Base-by-base conservation (phyloP, 2,329 filamentous ascomycete genomes). In the Alternaria rosae region DNA sequence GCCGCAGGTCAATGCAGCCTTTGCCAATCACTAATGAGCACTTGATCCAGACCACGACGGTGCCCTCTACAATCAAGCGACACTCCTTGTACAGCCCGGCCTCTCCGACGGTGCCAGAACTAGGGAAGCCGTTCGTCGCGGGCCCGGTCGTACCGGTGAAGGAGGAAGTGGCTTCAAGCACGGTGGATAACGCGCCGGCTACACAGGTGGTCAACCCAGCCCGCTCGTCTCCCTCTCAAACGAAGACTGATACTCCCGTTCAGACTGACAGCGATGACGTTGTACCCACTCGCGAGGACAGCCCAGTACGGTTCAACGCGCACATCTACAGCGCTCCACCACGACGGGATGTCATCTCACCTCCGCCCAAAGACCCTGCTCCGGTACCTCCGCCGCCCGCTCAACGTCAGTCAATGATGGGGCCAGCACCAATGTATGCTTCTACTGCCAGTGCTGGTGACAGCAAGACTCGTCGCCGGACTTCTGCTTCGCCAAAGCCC, bases 1-100 rank as follows among this genome's bases (percentile, higher is more conserved):
- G 78, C 17, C 71, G 78, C 41, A 71, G 78, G 65, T 80, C 78
- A 30, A 78, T 80, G 73, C 77, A 79, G 41, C 75, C 76, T 41
- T 64, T 79, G 15, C 77, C 77, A 3, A 70, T 76, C 50, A 79
- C 77, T 12, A 71, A 76, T 62, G 77, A 79, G 57, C 66, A 79
- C 56, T 68, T 62, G 30, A 67, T 66, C n/a, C 60, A 72, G 59
- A 67, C 73, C 38, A 65, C 66, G 21, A 55, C 59, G 8, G 58
- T 58, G 4, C 59, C 66, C 25, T 28, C 59, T 6, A 65, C 65
- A 7, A 66, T 66, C 26, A 72, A 77, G 28, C 71, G 76, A 35
- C 76, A 77, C 56, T 78, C 77, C 5, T 64, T 76, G 10, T 75
- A 76, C 48, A 69, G 66, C 9, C 68, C 73, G 4, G 65, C 66